Conservation (phyloP, 805 yeast species). For the Clavispora phyllophila region DNA sequence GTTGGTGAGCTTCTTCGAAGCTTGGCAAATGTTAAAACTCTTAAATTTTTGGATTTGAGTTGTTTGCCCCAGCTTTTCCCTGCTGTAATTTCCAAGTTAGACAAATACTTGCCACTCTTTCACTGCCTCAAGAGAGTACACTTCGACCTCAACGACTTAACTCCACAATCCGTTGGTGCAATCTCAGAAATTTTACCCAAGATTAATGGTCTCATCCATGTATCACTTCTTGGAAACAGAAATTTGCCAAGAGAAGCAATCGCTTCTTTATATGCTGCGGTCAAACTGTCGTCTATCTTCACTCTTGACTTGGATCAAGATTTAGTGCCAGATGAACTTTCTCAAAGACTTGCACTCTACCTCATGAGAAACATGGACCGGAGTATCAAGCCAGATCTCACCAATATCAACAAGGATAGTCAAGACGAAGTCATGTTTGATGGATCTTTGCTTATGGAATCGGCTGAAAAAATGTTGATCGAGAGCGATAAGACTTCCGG, state of each 20-base stretch:
- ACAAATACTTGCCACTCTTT: constrained; percentile 41
- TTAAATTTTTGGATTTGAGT: constrained; percentile 50
- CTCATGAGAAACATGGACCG: constrained; percentile 54
- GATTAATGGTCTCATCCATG: constrained; percentile 46
- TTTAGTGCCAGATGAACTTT: constrained; percentile 44
- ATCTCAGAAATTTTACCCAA: constrained; percentile 45
- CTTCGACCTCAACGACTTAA: constrained; percentile 49
- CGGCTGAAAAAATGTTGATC: constrained; percentile 62
- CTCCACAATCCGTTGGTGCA: constrained; percentile 43
- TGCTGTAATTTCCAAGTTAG: constrained; percentile 40
- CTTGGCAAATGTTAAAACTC: constrained; percentile 32
- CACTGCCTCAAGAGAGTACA: constrained; percentile 46
- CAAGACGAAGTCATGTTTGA: constrained; percentile 69
- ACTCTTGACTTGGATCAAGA: constrained; percentile 53
- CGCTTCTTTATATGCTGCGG: constrained; percentile 46
- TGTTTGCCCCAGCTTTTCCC: constrained; percentile 51
- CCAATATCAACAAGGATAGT: constrained; percentile 18
- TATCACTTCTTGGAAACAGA: constrained; percentile 50
- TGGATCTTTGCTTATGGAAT: constrained; percentile 67
- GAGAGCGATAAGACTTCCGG: constrained; percentile 15
- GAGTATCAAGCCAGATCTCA: constrained; percentile 25
- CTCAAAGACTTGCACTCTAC: constrained; percentile 51
- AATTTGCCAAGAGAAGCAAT: constrained; percentile 40
- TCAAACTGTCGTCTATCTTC: constrained; percentile 45
- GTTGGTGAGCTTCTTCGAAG: constrained; percentile 31